Percentiles rank a stretch among this genome's conserved stretches.
Conservation (phyloP, 2,329 filamentous ascomycete genomes). For the Exophiala spinifera region DNA sequence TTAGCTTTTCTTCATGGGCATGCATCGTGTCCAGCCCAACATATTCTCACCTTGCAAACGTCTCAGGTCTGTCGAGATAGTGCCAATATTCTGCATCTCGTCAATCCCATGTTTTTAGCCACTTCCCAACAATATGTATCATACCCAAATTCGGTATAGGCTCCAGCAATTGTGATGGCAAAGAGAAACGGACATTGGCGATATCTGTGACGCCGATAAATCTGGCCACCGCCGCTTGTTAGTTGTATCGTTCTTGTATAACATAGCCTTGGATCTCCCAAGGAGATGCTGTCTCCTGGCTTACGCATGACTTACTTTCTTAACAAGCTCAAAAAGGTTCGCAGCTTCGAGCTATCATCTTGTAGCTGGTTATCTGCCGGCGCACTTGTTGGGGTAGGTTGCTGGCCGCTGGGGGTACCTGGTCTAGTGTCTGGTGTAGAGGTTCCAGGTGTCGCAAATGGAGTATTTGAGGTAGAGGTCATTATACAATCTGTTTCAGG, state of each 20-base stretch:
- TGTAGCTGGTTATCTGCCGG: conserved; percentile 52
- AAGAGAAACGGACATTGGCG: conserved; percentile 89
- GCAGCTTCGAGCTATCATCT: conserved; percentile 84
- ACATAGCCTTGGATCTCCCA: too few species aligned
- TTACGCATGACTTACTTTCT: conserved; percentile 65
- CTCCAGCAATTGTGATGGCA: conserved; percentile 92
- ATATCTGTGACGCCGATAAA: conserved; percentile 97
- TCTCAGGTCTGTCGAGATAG: conserved; percentile 91
- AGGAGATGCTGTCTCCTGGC: conserved; percentile 5
- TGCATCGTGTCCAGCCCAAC: conserved; percentile 8
- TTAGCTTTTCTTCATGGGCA: conserved; percentile 35
- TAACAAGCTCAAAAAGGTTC: conserved; percentile 82
- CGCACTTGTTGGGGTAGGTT: conserved; percentile 34
- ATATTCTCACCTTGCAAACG: conserved; percentile 63
- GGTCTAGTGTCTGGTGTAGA: conserved; percentile 24
- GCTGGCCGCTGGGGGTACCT: conserved; percentile 22
- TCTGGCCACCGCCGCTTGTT: conserved; percentile 46
- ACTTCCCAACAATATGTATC: conserved; percentile 17
- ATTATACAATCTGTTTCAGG: conserved; percentile 18
- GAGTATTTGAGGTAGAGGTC: conserved; percentile 24
- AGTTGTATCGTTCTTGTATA: conserved; percentile 12
- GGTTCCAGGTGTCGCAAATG: conserved; percentile 23
- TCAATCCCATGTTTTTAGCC: conserved; percentile 14
- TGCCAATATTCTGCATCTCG: conserved; percentile 82
- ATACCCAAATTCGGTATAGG: conserved; percentile 84